Conservation (phyloP, 2,329 filamentous ascomycete genomes). For the Aquanectria penicillioides region DNA sequence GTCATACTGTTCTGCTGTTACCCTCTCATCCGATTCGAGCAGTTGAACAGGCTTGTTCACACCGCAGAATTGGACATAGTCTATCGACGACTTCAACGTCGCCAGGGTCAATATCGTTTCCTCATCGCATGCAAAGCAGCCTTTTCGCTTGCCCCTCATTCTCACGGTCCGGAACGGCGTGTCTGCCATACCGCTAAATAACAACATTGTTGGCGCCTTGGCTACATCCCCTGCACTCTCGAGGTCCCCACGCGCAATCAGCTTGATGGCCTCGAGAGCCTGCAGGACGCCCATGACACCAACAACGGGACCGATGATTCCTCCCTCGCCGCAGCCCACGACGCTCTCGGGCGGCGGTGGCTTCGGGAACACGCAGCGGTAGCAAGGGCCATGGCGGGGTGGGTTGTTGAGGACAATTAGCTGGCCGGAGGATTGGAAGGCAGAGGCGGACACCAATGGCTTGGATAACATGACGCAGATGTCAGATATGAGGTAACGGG, state of each 20-base stretch:
- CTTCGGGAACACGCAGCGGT: slow-evolving; percentile 89
- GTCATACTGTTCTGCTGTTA: slow-evolving; percentile 72
- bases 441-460: slow-evolving; percentile 88
- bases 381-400: slow-evolving; percentile 82
- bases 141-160: slow-evolving; percentile 73
- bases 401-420: slow-evolving; percentile 89
- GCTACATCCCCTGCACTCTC: slow-evolving; percentile 30
- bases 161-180: slow-evolving; percentile 76
- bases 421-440: slow-evolving; percentile 88
- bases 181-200: slow-evolving; percentile 58
- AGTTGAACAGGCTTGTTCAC: slow-evolving; percentile 62
- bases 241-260: slow-evolving; percentile 65
- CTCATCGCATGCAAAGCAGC: slow-evolving; percentile 81
- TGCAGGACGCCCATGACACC: slow-evolving; percentile 94
- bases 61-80: slow-evolving; percentile 91
- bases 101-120: slow-evolving; percentile 67
- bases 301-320: slow-evolving; percentile 91
- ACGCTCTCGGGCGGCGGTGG: slow-evolving; percentile 87
- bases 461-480: slow-evolving; percentile 82
- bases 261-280: slow-evolving; percentile 86
- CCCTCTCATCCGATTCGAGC: slow-evolving; percentile 71
- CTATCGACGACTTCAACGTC: slow-evolving; percentile 70
- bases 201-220: slow-evolving; percentile 50
- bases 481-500: slow-evolving; percentile 93
- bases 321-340: slow-evolving; percentile 89